Evolutionary conservation across 2,329 filamentous ascomycete genomes (phyloP), one percentile per base, ranked within the genome.

Genomic region (Xylariales sp.): DNA sequence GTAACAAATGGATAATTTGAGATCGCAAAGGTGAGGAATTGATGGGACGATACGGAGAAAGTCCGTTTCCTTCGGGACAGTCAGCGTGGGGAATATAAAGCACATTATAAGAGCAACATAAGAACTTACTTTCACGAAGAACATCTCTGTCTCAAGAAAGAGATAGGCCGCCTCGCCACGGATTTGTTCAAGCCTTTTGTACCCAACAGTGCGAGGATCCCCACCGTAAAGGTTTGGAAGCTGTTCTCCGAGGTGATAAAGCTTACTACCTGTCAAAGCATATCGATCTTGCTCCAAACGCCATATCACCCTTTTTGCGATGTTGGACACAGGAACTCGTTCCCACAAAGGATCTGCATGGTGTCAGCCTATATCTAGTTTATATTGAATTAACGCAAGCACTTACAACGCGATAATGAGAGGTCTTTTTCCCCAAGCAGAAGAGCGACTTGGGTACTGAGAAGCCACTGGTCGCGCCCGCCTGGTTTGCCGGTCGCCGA

Each of bases 351-450:
- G 84, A 73, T 89, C 87, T 89, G 65, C 0, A 69, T 16, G 43
- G 14, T 34, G 55, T 58, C 14, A 54, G 61, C 67, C 34, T 71
- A 60, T 43, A 18, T 43, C 45, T 7, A 18, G 52, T 65, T 34
- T 34, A n/a, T 5, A 36, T 58, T 12, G 46, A 53, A 28, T 65
- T 5, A 3, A 36, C 14, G 1, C 32, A 10, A 32, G 49, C 55
- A 81, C 86, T 80, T 80, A 89, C 87, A 90, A 81, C 83, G 82
- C 14, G 87, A 85, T 3, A 91, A 81, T 14, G 82, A 80, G 23
- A 90, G 79, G 71, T 91, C 89, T 74, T 89, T 90, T 73, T 90
- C 88, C 14, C 89, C 89, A 1, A 91, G 80, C 8, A 91, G 82
- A 14, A 91, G 79, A 8, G 89, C 89, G 57, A 86, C 88, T 64